Evolutionary conservation across 805 yeast genomes (phyloP).

Genomic region (Allodekkera sacchari): DNA sequence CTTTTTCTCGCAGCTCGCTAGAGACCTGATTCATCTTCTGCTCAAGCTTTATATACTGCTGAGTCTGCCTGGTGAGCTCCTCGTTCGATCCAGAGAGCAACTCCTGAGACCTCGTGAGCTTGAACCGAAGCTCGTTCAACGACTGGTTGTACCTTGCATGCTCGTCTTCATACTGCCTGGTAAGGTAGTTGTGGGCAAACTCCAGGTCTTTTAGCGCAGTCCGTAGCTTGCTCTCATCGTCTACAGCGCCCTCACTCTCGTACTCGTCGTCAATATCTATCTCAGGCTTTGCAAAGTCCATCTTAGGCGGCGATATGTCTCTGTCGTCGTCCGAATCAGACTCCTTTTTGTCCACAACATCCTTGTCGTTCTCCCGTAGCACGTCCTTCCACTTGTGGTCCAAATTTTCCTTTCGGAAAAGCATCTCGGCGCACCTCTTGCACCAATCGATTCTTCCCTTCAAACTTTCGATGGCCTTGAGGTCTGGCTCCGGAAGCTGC

Average conservation of each 20-base stretch:
- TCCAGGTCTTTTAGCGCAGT: conserved; percentile 63
- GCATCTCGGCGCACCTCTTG: conserved; percentile 17
- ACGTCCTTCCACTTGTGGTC: no score
- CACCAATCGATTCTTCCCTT: conserved; percentile 24
- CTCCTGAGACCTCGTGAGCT: conserved; percentile 42
- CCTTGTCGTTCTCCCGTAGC: no score
- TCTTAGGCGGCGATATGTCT: no score
- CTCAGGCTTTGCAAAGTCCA: no score
- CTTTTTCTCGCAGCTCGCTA: conserved; percentile 23
- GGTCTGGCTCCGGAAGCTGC: conserved; percentile 27
- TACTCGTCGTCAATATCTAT: not conserved
- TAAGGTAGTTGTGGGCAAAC: conserved; percentile 61
- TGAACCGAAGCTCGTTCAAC: conserved; percentile 45
- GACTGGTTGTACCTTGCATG: conserved; percentile 45
- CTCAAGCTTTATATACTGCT: conserved; percentile 27
- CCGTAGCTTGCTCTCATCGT: conserved; percentile 14
- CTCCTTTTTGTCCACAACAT: no score
- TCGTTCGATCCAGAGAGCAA: conserved; percentile 34
- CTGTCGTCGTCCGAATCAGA: no score
- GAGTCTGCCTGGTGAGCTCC: conserved; percentile 28
- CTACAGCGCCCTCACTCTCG: not conserved
- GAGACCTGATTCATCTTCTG: conserved; percentile 27
- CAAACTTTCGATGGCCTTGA: conserved; percentile 13
- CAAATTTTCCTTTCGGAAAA: no score
- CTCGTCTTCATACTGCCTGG: conserved; percentile 62